Percentiles rank a stretch among this genome's conserved stretches.
These are phyloP conservation scores for Phytophthora tubulina DNA, from an alignment of 352 stramenopile genomes.

Conservation along the genomic window DNA sequence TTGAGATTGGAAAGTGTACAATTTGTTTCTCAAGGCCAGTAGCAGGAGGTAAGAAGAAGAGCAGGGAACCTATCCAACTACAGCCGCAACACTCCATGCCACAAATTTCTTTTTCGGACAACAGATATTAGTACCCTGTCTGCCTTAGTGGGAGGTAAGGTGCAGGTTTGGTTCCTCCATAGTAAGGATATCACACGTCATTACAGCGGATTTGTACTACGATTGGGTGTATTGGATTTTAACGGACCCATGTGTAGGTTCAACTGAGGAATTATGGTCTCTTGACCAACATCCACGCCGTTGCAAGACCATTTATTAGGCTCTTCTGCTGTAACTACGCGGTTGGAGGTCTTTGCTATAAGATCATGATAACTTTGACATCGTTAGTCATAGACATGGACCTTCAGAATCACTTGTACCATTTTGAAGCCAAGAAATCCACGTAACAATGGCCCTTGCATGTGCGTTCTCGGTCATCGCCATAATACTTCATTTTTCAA, in stretches of 20 bases:
- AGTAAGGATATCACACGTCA: conserved; percentile 15
- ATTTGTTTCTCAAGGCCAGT: conserved; percentile 3
- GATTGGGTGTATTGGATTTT: conserved; percentile 28
- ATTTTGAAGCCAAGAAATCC: conserved; percentile 30
- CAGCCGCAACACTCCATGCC: not conserved
- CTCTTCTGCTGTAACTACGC: conserved; percentile 31
- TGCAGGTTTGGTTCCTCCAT: not conserved
- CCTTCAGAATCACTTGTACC: not conserved
- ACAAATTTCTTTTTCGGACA: conserved; percentile 17
- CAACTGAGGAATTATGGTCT: conserved; percentile 15
- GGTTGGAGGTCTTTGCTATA: not conserved
- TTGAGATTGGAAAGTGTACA: conserved; percentile 4
- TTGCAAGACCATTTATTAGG: not conserved
- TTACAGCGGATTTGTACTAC: conserved; percentile 26
- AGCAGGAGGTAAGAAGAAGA: not conserved
- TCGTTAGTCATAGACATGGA: not conserved
- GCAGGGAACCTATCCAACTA: not conserved
- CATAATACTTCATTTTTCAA: conserved; percentile 20
- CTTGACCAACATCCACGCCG: conserved; percentile 20
- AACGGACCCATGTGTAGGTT: not conserved
- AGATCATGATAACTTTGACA: not conserved
- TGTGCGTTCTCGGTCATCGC: not conserved
- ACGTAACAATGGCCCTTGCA: conserved; percentile 3
- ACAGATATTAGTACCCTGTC: conserved; percentile 17
- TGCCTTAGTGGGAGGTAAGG: not conserved